A percentile compares a stretch with the other conserved stretches of the same genome.
Evolutionary conservation across 495 filamentous ascomycete genomes (phyloP).

Genomic region (Podospora pseudoanserina): DNA sequence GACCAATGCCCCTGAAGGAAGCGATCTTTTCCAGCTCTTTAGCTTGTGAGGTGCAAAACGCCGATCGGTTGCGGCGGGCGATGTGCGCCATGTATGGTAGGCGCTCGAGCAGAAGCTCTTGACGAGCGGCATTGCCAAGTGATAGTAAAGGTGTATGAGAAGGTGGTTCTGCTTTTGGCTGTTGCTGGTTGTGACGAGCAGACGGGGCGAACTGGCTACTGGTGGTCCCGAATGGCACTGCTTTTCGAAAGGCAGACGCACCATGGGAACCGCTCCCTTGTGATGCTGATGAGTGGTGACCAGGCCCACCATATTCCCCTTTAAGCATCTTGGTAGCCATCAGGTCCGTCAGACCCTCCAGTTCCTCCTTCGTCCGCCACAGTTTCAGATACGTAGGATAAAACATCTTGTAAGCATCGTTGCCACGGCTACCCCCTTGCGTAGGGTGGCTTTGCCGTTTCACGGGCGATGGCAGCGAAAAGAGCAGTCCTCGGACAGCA

Average conservation of each 20-base stretch:
- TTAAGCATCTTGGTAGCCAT: constrained; percentile 58
- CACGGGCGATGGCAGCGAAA: constrained; percentile 80
- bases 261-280: background rate
- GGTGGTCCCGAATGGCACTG: background rate
- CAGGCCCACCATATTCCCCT: constrained; percentile 37
- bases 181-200: constrained; percentile 1
- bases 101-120: constrained; percentile 74
- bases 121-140: constrained; percentile 59
- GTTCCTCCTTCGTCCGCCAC: constrained; percentile 73
- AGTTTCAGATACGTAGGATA: constrained; percentile 76
- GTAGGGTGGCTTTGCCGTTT: constrained; percentile 54
- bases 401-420: constrained; percentile 76
- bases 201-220: constrained; percentile 5
- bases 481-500: constrained; percentile 76
- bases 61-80: constrained; percentile 35
- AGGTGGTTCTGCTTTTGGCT: constrained; percentile 4
- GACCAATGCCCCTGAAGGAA: constrained; percentile 54
- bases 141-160: constrained; percentile 35
- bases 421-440: constrained; percentile 40
- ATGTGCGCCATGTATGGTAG: constrained; percentile 81
- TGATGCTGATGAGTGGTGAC: background rate
- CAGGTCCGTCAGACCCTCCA: constrained; percentile 64
- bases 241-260: background rate
- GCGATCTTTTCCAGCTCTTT: constrained; percentile 67
- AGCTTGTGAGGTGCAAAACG: constrained; percentile 26